Conservation (phyloP, 2,329 filamentous ascomycete genomes). For the Scorias spongiosa region DNA sequence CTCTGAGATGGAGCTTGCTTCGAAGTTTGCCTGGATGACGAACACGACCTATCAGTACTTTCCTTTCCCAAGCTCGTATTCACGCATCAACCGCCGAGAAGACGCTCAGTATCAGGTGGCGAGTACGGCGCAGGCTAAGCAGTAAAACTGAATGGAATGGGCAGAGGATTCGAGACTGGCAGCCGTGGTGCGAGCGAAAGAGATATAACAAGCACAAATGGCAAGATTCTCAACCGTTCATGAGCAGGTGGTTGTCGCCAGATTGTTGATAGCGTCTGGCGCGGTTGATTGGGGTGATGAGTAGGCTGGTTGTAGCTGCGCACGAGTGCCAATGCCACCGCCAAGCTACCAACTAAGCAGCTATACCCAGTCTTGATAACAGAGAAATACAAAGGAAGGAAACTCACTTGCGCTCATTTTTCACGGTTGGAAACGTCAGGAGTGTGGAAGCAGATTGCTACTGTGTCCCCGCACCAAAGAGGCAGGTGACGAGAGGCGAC, state of each 20-base stretch:
- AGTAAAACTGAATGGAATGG: no score
- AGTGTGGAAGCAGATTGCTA: no score
- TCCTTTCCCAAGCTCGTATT: not conserved
- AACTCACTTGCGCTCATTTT: not conserved
- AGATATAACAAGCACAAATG: not conserved
- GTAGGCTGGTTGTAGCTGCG: not conserved
- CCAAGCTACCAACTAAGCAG: not conserved
- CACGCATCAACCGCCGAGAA: not conserved
- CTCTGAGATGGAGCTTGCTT: slow-evolving; percentile 10
- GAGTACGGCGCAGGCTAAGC: no score
- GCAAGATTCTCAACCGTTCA: not conserved
- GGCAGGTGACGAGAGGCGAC: no score
- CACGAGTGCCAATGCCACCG: not conserved
- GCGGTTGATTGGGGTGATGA: not conserved
- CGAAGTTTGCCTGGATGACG: slow-evolving; percentile 4
- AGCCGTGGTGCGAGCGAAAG: not conserved
- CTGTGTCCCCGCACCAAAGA: no score
- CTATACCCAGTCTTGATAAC: not conserved
- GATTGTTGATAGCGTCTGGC: not conserved
- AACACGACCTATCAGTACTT: not conserved
- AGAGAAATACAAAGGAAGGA: not conserved
- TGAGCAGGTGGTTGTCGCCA: not conserved
- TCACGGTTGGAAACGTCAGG: not conserved
- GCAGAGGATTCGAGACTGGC: not conserved
- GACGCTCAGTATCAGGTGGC: not conserved